Evolutionary conservation across 106 monocot species (phyloP), one percentile per base, ranked within the genome.

Genomic region (Dioscorea dumetorum): DNA sequence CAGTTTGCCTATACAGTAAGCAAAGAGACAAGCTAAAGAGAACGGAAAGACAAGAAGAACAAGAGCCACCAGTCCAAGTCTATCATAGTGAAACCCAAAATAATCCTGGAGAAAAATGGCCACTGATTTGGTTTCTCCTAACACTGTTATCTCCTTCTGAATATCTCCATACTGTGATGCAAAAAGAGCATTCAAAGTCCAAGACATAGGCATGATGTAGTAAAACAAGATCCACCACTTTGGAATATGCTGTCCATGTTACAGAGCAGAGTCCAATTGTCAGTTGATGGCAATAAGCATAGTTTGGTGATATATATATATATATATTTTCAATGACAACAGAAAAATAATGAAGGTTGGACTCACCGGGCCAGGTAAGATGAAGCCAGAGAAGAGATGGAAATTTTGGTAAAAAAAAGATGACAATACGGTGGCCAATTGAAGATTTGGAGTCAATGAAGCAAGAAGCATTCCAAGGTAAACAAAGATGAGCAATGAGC

Each of bases 171-270:
- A 91, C 53, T 91, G 91, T 17, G 91, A 82, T 22, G 77, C 73
- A 50, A 91, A 84, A 21, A 91, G 77, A 24, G 73, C 79, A 68
- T 84, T 70, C 49, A 91, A 56, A 4, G 77, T 72, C 91, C 91
- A 91, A 0, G 87, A 82, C 49, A 76, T 60, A 18, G 91, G 91
- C 63, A 41, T 74, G 12, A 70, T 33, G 50, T 87, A 87, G 68
- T 87, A 91, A 3, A 87, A 19, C 91, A 84, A 91, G 22, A 87
- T 70, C 91, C 91, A 91, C 91, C 91, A 91, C 67, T 79, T 83
- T 34, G 91, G 91, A 62, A 91, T 91, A 87, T 84, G 78, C 91
- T 91, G 87, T 10, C 9, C 18, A 41, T 10, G 41, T 28, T 28
- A 28, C 28, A 28, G 41, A 41, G 41, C 17, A 4, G 23, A 19